A percentile compares a stretch with the other conserved stretches of the same genome.
Conservation (phyloP, 108 stramenopile species). For the Fragilaria crotonensis region DNA sequence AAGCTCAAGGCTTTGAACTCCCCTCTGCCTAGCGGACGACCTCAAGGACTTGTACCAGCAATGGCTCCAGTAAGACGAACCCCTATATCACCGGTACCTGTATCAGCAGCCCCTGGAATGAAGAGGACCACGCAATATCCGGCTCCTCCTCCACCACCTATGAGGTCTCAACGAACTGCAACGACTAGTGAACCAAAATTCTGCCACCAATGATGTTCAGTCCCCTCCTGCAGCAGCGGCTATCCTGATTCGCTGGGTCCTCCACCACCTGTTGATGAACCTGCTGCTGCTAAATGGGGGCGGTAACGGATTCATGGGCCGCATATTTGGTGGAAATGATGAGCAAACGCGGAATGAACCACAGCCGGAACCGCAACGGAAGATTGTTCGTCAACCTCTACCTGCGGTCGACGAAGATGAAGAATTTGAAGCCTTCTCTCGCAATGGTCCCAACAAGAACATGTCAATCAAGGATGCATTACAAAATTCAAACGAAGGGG, state of each 20-base stretch:
- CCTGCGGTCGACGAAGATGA: constrained; percentile 49
- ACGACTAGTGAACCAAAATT: constrained; percentile 1
- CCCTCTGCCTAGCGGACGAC: constrained; percentile 6
- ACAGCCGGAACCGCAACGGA: constrained; percentile 10
- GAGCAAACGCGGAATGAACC: background rate
- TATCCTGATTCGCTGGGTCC: background rate
- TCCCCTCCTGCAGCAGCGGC: background rate
- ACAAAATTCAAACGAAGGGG: constrained; percentile 17
- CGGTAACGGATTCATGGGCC: background rate
- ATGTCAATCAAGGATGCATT: constrained; percentile 48
- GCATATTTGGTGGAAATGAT: background rate
- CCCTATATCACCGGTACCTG: no score
- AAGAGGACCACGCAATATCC: constrained; percentile 1
- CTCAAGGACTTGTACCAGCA: background rate
- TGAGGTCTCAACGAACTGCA: background rate
- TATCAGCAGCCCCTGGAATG: no score
- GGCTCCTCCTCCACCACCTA: background rate
- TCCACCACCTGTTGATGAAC: background rate
- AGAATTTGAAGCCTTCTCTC: constrained; percentile 28
- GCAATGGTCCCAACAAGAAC: constrained; percentile 31
- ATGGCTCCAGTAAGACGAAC: background rate
- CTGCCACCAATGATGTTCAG: background rate
- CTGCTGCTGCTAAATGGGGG: background rate
- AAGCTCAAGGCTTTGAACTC: constrained; percentile 12
- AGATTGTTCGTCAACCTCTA: constrained; percentile 26